These are phyloP conservation scores for Ilyonectria destructans DNA, from an alignment of 2,329 filamentous ascomycete species.

Conservation along the genomic window DNA sequence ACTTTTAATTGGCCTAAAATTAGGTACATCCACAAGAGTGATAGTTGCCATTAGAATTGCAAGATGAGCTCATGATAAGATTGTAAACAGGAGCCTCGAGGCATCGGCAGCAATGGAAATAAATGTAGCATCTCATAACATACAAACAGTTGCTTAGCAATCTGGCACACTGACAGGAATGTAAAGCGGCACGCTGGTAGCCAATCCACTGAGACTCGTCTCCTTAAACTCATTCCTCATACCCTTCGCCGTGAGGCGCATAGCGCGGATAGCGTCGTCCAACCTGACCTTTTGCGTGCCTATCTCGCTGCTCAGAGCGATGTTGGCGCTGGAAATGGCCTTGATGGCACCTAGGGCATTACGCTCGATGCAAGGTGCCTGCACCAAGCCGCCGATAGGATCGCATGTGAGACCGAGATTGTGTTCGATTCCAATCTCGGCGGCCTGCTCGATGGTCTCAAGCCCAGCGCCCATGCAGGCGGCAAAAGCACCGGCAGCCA, in stretches of 20 bases:
- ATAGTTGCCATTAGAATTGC: no score
- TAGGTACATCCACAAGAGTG: no score
- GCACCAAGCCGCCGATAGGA: constrained; percentile 66
- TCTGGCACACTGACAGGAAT: constrained; percentile 69
- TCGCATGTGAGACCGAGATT: constrained; percentile 68
- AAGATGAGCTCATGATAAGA: no score
- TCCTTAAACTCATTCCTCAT: constrained; percentile 71
- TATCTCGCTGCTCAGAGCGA: constrained; percentile 63
- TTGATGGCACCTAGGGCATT: constrained; percentile 68
- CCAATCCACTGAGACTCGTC: constrained; percentile 66
- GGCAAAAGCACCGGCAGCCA: constrained; percentile 67
- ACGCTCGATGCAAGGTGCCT: constrained; percentile 68
- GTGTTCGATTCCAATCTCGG: constrained; percentile 69
- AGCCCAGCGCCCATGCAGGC: constrained; percentile 68
- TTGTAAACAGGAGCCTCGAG: no score
- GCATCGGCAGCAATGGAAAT: no score
- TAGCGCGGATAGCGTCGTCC: constrained; percentile 67
- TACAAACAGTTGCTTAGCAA: constrained; percentile 52
- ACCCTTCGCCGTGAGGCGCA: constrained; percentile 66
- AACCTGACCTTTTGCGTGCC: constrained; percentile 65
- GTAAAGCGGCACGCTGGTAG: constrained; percentile 66
- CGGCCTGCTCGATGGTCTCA: constrained; percentile 67
- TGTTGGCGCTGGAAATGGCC: constrained; percentile 66
- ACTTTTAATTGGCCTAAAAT: no score
- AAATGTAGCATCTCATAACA: no score